Evolutionary conservation across 495 filamentous ascomycete genomes (phyloP).

Genomic region (Hypoxylon subgilvum): DNA sequence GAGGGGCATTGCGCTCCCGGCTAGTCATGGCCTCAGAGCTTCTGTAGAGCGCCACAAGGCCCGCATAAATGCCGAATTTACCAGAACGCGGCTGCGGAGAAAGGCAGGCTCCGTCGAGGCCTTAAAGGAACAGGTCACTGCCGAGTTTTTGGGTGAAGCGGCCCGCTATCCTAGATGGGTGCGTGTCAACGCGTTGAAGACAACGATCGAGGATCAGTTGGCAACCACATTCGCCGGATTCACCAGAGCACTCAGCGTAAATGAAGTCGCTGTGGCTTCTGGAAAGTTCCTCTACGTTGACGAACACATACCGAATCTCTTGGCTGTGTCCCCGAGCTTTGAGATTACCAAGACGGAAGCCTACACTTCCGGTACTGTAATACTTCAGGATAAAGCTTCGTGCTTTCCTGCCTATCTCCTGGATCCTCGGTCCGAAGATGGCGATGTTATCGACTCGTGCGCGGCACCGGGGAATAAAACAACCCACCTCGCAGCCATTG

Average conservation of each 20-base stretch:
- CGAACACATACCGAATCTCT: constrained; percentile 76
- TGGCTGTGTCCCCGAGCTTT: constrained; percentile 72
- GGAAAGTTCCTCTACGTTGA: constrained; percentile 64
- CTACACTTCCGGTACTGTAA: constrained; percentile 77
- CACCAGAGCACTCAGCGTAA: constrained; percentile 54
- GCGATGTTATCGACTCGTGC: constrained; percentile 85
- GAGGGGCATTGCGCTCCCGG: constrained; percentile 76
- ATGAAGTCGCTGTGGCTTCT: constrained; percentile 43
- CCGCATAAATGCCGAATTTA: constrained; percentile 80
- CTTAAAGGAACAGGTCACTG: constrained; percentile 64
- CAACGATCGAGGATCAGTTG: constrained; percentile 70
- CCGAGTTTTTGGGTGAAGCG: constrained; percentile 39
- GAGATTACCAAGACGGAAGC: constrained; percentile 73
- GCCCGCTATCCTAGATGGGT: constrained; percentile 79
- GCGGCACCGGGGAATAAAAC: constrained; percentile 97
- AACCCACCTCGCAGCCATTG: constrained; percentile 83
- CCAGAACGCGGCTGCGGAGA: constrained; percentile 72
- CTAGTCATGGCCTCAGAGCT: constrained; percentile 74
- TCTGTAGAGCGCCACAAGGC: constrained; percentile 82
- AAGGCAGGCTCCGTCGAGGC: constrained; percentile 68
- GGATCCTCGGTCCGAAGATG: constrained; percentile 63
- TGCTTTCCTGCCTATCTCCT: constrained; percentile 92
- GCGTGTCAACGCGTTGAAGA: constrained; percentile 80
- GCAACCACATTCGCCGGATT: constrained; percentile 69
- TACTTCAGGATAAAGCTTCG: constrained; percentile 94